A percentile compares a stretch with the other conserved stretches of the same genome.
These are phyloP conservation scores for Ganoderma multipileum DNA, from an alignment of 1,284 basidiomycete species.

Conservation along the genomic window DNA sequence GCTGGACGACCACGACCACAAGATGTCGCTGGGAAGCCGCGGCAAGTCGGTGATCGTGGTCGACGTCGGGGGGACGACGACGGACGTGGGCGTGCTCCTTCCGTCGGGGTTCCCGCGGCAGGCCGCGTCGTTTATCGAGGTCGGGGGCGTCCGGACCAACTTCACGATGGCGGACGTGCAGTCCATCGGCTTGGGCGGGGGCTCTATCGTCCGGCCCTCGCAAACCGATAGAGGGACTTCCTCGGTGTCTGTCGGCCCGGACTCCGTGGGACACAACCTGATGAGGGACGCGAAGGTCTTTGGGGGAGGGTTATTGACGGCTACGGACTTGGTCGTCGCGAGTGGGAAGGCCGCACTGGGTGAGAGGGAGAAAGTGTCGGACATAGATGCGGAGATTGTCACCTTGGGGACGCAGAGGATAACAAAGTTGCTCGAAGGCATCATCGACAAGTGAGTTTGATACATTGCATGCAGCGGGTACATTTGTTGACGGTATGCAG, in stretches of 20 bases:
- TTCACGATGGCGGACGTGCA: slow-evolving; percentile 59
- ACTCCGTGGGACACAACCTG: slow-evolving; percentile 62
- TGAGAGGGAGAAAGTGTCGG: slow-evolving; percentile 40
- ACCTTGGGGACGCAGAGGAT: slow-evolving; percentile 48
- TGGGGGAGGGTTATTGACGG: slow-evolving; percentile 55
- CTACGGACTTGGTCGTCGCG: slow-evolving; percentile 59
- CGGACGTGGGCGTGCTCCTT: slow-evolving; percentile 57
- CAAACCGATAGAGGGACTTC: slow-evolving; percentile 29
- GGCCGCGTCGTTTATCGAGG: slow-evolving; percentile 55
- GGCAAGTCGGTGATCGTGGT: slow-evolving; percentile 56
- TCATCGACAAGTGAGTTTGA: slow-evolving; percentile 39
- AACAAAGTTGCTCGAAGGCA: slow-evolving; percentile 55
- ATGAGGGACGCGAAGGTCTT: slow-evolving; percentile 55
- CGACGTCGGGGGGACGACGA: slow-evolving; percentile 66
- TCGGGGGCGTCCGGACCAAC: slow-evolving; percentile 49
- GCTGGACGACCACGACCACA: slow-evolving; percentile 45
- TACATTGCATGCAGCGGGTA: neutral
- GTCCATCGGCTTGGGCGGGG: slow-evolving; percentile 63
- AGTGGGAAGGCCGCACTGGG: slow-evolving; percentile 47
- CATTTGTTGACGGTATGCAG: slow-evolving; percentile 19
- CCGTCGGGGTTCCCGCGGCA: slow-evolving; percentile 60
- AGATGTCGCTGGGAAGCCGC: slow-evolving; percentile 30
- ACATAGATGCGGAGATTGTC: slow-evolving; percentile 39
- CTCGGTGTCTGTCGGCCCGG: slow-evolving; percentile 56
- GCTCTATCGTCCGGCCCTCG: slow-evolving; percentile 51